Conservation (phyloP, 306 rosid genomes). For the Quercus robur region DNA sequence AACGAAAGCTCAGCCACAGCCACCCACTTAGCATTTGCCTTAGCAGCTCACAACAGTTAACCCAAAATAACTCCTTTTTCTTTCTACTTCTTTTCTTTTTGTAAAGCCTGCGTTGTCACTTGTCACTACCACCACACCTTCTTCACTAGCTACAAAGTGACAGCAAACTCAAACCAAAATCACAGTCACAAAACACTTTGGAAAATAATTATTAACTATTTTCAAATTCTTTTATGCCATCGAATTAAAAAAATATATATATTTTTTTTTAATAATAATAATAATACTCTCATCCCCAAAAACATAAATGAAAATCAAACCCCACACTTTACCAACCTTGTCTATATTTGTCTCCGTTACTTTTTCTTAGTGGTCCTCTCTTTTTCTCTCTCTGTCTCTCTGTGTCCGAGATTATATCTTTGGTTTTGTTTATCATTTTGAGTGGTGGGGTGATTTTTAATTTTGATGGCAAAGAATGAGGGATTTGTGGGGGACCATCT, state of each 20-base stretch:
- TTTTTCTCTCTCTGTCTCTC: too few species aligned
- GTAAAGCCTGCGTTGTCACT: neutral
- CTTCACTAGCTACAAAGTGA: too few species aligned
- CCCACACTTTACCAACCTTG: neutral
- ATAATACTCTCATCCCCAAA: neutral
- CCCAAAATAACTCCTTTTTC: too few species aligned
- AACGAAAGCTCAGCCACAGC: slow-evolving; percentile 22
- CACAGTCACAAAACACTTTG: too few species aligned
- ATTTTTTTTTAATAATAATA: too few species aligned
- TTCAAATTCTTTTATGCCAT: too few species aligned
- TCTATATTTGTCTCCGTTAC: neutral
- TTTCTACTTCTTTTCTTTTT: neutral
- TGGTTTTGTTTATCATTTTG: neutral
- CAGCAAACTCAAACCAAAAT: neutral
- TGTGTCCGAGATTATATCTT: neutral
- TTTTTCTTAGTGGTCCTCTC: neutral
- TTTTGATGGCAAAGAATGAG: slow-evolving; percentile 48
- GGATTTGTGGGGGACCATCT: slow-evolving; percentile 50
- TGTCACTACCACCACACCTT: neutral
- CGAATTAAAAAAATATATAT: too few species aligned
- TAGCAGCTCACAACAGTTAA: too few species aligned
- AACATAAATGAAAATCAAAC: neutral
- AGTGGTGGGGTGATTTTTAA: neutral
- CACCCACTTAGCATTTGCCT: neutral
- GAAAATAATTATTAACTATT: too few species aligned